A percentile compares a stretch with the other conserved stretches of the same genome.
Conservation (phyloP, 306 rosid species). For the Clitoria ternatea region DNA sequence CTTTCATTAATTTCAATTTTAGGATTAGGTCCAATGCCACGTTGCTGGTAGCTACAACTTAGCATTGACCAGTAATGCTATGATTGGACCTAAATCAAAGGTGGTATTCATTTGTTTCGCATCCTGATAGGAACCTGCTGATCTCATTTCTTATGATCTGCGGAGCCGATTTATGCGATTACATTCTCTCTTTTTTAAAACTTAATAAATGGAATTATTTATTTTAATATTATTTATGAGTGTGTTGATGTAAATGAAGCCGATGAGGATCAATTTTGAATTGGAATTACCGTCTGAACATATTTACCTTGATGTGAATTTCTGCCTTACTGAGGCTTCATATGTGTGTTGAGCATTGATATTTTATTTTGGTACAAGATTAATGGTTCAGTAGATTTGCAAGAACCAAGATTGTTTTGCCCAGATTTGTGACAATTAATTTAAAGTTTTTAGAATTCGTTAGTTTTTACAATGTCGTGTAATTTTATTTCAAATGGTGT, state of each 20-base stretch:
- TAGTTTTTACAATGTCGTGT: too few relatives aligned
- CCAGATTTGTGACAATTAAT: too few relatives aligned
- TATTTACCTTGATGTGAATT: slow-evolving; percentile 42
- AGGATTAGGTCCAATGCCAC: slow-evolving; percentile 58
- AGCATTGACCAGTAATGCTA: slow-evolving; percentile 68
- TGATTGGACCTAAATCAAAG: slow-evolving; percentile 64
- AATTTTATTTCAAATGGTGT: too few relatives aligned
- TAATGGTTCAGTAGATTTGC: too few relatives aligned
- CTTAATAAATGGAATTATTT: accelerated
- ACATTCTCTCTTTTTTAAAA: slow-evolving; percentile 28
- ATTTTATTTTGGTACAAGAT: too few relatives aligned
- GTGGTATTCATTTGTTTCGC: slow-evolving; percentile 37
- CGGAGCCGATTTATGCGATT: slow-evolving; percentile 86
- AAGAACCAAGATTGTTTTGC: too few relatives aligned
- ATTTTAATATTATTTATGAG: background rate
- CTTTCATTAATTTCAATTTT: background rate
- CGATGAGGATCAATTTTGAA: slow-evolving; percentile 43
- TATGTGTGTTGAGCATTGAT: too few relatives aligned
- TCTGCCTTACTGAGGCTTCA: slow-evolving; percentile 69
- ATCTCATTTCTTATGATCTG: slow-evolving; percentile 27
- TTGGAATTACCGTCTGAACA: slow-evolving; percentile 87
- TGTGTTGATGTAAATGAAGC: slow-evolving; percentile 24
- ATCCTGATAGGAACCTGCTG: slow-evolving; percentile 75
- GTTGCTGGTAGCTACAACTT: slow-evolving; percentile 49
- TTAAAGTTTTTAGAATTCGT: too few relatives aligned